Percentiles rank a stretch among this genome's conserved stretches.
Evolutionary conservation across 495 filamentous ascomycete species (phyloP).

Genomic region (Apiosordaria backusii): DNA sequence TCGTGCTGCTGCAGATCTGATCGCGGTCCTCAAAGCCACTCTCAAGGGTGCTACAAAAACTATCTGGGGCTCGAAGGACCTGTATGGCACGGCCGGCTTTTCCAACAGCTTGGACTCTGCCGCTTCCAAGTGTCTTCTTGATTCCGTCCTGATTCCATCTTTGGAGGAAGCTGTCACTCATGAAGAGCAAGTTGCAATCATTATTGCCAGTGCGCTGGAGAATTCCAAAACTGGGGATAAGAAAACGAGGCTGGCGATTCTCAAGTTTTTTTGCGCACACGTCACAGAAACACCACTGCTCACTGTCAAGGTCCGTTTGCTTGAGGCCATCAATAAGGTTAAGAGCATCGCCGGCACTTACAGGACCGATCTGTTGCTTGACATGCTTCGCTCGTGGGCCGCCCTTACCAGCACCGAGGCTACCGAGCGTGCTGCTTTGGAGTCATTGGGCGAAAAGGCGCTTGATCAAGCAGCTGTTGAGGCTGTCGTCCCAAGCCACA

Average conservation of each 20-base stretch:
- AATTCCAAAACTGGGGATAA: constrained; percentile 46
- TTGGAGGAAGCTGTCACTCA: constrained; percentile 84
- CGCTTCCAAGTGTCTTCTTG: constrained; percentile 57
- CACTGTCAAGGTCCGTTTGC: constrained; percentile 61
- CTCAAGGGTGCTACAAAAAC: constrained; percentile 24
- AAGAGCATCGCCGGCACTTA: constrained; percentile 64
- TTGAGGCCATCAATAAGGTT: constrained; percentile 65
- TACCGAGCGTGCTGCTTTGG: constrained; percentile 37
- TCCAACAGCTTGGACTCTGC: constrained; percentile 58
- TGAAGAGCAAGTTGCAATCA: constrained; percentile 55
- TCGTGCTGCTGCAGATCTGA: constrained; percentile 64
- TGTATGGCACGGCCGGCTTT: constrained; percentile 50
- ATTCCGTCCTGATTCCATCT: constrained; percentile 60
- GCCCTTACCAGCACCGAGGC: constrained; percentile 42
- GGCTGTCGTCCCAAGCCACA: constrained; percentile 63
- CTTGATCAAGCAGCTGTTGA: constrained; percentile 58
- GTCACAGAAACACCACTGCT: constrained; percentile 61
- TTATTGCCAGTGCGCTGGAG: constrained; percentile 56
- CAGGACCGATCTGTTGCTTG: constrained; percentile 65
- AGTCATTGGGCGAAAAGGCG: constrained; percentile 57
- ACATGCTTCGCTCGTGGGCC: constrained; percentile 64
- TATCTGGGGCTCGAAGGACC: constrained; percentile 36
- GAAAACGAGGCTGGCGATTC: constrained; percentile 55
- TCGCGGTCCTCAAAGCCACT: constrained; percentile 42
- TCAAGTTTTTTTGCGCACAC: constrained; percentile 75